Base-by-base conservation (phyloP, 2,329 filamentous ascomycete species). In the Aureobasidium sp. region DNA sequence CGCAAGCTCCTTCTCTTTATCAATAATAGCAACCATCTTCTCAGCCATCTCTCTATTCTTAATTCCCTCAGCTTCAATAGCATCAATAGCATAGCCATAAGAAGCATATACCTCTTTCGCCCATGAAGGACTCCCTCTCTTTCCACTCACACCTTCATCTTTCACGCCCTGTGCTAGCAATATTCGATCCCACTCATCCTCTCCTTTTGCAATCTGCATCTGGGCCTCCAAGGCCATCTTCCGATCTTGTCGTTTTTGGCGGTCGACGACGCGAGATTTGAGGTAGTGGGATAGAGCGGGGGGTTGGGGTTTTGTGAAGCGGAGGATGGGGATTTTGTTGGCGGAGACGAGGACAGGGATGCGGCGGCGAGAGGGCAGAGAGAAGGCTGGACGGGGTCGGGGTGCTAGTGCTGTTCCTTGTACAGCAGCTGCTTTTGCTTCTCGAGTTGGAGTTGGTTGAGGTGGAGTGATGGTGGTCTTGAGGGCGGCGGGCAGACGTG, bases 291-390 rank as follows among this genome's bases (percentile, higher is more conserved):
- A 81, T 25, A 92, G 72, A n/a, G 74, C 73, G 0, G 70, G 69
- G 2, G 86, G 81, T 71, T 91, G 86, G 5, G 85, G 85, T 71
- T 88, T 89, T 64, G 76, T 79, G 48, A 87, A 73, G 39, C 89
- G 83, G 32, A 93, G 71, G 68, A 91, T 87, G 0, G 87, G 83
- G 29, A 85, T 73, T 30, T 78, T 79, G 44, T 79, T 77, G 2
- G 85, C 78, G 3, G 81, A 79, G 36, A 81, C 75, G 1, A 90
- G 69, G 1, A 75, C 74, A 1, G 89, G 89, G 2, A 90, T 77
- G 49, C 81, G 78, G 27, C 87, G 81, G 7, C 73, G 74, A 10
- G 81, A 81, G 13, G 74, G 73, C 1, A 89, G 65, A 44, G 68
- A 50, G 10, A 68, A 63, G 34, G 67, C 61, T 3, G 70, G 69